Evolutionary conservation across 768 basidiomycete genomes (phyloP), one percentile per base, ranked within the genome.

Genomic region (Russula foetens): DNA sequence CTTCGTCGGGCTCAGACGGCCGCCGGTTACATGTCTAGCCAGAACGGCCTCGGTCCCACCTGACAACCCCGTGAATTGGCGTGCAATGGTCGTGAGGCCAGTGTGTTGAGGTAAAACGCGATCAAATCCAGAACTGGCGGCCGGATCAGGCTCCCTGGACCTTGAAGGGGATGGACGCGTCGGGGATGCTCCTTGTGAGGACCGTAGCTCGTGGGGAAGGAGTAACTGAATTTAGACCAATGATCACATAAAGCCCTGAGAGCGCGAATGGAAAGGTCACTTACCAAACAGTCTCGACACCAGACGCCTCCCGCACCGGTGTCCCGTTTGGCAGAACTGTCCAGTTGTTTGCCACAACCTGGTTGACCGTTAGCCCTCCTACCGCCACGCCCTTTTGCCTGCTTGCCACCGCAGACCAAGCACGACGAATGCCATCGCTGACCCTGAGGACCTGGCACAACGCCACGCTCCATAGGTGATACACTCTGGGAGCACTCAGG

Each of bases 211-310:
- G 21, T 65, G 52, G 29, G 82, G 82, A 49, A 88, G 75, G 17
- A 88, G 72, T 28, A 87, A 74, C 86, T 89, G 55, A 7, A 55
- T 66, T 19, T 48, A 59, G 28, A 48, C 62, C 53, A 52, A 35
- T 50, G 57, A 45, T 54, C 45, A 39, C 44, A 28, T 38, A 48
- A 6, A 23, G 35, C 11, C 21, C 23, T 23, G 12, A 26, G 57
- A 59, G 28, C 7, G 7, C 41, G 11, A 35, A 26, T 12, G 19
- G 33, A 46, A 47, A 31, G 53, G 26, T 1, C 43, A 56, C 56
- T 35, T 74, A 92, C 90, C 68, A 84, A 75, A 71, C 91, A 93
- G 72, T 91, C 90, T 66, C 89, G 79, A 71, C 91, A 93, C 87
- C 89, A 92, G 29, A 91, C 81, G 14, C 81, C 58, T 11, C 58